phyloP scores from a whole-genome alignment of 495 filamentous ascomycete species.

The Talaromyces proteolyticus region DNA sequence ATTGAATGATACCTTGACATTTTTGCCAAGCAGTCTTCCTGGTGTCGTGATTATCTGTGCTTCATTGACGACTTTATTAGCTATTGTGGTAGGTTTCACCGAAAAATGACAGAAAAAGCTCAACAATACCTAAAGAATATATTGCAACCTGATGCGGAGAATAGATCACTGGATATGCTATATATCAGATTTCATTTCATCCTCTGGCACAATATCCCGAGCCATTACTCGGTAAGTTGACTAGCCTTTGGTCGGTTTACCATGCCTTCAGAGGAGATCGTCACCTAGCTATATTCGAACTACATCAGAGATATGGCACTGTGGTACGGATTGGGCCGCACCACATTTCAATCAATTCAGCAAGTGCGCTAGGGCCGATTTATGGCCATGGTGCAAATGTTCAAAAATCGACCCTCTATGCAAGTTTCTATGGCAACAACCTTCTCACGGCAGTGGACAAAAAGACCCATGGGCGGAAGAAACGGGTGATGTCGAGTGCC shows the following conservation, averaged over 20 bases:
- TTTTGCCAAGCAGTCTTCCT: too few species aligned
- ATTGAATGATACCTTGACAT: too few species aligned
- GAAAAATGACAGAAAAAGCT: too few species aligned
- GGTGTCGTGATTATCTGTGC: too few species aligned
- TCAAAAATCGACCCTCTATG: constrained; percentile 6
- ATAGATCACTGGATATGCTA: background rate
- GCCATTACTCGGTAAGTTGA: constrained; percentile 41
- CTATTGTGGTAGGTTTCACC: too few species aligned
- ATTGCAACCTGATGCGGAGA: too few species aligned
- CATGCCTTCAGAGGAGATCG: background rate
- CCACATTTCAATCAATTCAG: constrained; percentile 52
- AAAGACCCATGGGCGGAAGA: constrained; percentile 2
- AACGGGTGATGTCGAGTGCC: constrained; percentile 6
- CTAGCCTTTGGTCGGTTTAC: constrained; percentile 35
- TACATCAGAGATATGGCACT: constrained; percentile 46
- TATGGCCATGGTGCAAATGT: constrained; percentile 36
- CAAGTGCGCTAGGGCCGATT: constrained; percentile 51
- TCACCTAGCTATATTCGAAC: background rate
- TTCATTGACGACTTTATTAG: too few species aligned
- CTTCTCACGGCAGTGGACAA: constrained; percentile 1
- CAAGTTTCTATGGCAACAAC: constrained; percentile 1
- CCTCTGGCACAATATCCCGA: constrained; percentile 22
- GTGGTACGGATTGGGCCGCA: constrained; percentile 59
- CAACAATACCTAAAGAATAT: too few species aligned
- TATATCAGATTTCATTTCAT: constrained; percentile 1